These are phyloP conservation scores for Candida insectalens DNA, from an alignment of 805 yeast species.

Conservation along the genomic window DNA sequence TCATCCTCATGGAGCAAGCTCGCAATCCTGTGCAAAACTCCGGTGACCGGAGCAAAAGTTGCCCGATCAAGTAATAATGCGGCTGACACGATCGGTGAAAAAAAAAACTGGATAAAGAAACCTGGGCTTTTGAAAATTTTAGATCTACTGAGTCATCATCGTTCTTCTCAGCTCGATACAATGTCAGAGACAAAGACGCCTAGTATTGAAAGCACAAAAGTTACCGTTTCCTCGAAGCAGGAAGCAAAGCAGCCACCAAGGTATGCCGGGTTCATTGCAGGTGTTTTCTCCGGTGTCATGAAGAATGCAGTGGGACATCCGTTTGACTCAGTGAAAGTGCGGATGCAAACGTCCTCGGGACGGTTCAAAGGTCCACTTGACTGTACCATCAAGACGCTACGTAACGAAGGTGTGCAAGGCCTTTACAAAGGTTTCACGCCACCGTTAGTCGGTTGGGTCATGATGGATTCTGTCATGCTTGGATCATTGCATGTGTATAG, in stretches of 20 bases:
- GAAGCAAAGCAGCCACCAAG: slow-evolving; percentile 31
- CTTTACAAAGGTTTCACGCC: slow-evolving; percentile 89
- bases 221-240: no score
- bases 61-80: no score
- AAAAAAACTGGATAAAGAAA: no score
- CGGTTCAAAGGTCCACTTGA: slow-evolving; percentile 76
- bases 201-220: no score
- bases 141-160: no score
- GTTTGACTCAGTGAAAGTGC: slow-evolving; percentile 81
- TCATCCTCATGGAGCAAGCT: no score
- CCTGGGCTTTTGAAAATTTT: no score
- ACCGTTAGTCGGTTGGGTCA: slow-evolving; percentile 87
- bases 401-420: slow-evolving; percentile 69
- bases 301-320: slow-evolving; percentile 92
- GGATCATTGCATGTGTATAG: slow-evolving; percentile 79
- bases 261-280: slow-evolving; percentile 77
- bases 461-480: slow-evolving; percentile 87
- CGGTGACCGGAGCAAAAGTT: no score
- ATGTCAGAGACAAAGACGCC: no score
- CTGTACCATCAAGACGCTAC: slow-evolving; percentile 62
- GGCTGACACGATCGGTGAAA: no score
- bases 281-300: slow-evolving; percentile 78
- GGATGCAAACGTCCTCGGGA: slow-evolving; percentile 69
- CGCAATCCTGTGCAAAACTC: no score
- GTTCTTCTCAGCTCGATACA: no score